Conservation (phyloP, 2,329 filamentous ascomycete species). For the Thielaviopsis punctulata region DNA sequence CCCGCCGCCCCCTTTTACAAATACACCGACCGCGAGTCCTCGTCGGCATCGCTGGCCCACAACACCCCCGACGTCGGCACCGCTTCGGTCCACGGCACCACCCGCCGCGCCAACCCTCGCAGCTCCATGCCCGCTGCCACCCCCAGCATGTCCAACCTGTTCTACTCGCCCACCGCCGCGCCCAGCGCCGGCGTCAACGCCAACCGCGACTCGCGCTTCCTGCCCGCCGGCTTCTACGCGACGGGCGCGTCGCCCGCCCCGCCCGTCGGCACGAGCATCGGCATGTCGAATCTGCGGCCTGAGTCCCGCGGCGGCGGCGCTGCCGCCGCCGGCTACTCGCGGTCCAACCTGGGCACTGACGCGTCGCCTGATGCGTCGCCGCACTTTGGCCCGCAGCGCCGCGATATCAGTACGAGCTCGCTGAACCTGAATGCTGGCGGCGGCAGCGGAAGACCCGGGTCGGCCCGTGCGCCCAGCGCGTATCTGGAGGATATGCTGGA, state of each 20-base stretch:
- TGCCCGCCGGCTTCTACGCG: constrained; percentile 85
- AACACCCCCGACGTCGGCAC: neutral
- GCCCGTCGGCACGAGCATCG: constrained; percentile 34
- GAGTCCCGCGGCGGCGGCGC: constrained; percentile 31
- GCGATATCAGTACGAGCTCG: constrained; percentile 44
- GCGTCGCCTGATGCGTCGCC: constrained; percentile 51
- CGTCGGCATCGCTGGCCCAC: constrained; percentile 29
- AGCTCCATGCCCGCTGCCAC: constrained; percentile 36
- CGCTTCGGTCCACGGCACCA: constrained; percentile 27
- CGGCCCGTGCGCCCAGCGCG: constrained; percentile 59
- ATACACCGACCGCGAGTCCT: constrained; percentile 38
- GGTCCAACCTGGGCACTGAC: constrained; percentile 24
- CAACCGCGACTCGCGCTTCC: constrained; percentile 58
- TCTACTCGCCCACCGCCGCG: constrained; percentile 86
- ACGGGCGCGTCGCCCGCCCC: constrained; percentile 37
- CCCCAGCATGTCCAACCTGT: constrained; percentile 54
- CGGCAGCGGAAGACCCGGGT: constrained; percentile 20
- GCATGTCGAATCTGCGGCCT: constrained; percentile 42
- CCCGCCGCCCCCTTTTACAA: constrained; percentile 43
- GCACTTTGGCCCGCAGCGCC: constrained; percentile 26
- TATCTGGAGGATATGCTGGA: constrained; percentile 83
- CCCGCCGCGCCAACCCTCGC: constrained; percentile 33
- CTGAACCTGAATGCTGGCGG: constrained; percentile 48
- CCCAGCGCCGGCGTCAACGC: constrained; percentile 43
- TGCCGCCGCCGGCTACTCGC: constrained; percentile 16